Percentiles rank a stretch among this genome's conserved stretches.
Conservation (phyloP, 768 basidiomycete genomes). For the Porphyrellus cyaneotinctus region DNA sequence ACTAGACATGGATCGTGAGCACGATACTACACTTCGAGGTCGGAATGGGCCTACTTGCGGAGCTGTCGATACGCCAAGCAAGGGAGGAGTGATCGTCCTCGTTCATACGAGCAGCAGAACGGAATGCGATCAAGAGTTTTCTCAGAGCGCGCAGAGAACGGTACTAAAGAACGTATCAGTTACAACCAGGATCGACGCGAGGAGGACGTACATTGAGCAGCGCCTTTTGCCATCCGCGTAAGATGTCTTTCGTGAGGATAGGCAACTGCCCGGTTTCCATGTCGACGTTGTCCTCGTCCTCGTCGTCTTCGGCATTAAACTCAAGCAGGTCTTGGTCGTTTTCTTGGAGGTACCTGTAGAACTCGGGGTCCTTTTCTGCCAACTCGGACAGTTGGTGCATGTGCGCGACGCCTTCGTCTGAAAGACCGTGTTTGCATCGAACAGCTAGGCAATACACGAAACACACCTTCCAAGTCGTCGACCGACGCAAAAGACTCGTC, state of each 20-base stretch:
- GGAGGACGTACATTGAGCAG: slow-evolving; percentile 64
- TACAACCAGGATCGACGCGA: not conserved
- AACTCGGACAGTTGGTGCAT: slow-evolving; percentile 80
- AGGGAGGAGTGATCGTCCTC: slow-evolving; percentile 70
- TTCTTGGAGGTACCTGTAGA: slow-evolving; percentile 96
- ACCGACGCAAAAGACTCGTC: slow-evolving; percentile 74
- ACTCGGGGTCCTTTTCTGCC: slow-evolving; percentile 97
- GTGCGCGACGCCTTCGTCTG: slow-evolving; percentile 74
- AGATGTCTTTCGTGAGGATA: slow-evolving; percentile 61
- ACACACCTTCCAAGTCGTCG: slow-evolving; percentile 68
- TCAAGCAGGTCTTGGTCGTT: slow-evolving; percentile 90
- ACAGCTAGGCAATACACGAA: not conserved
- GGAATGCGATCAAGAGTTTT: slow-evolving; percentile 84
- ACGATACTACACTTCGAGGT: not conserved
- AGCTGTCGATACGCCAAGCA: slow-evolving; percentile 84
- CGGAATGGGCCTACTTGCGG: slow-evolving; percentile 35
- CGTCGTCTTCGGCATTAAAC: slow-evolving; percentile 56
- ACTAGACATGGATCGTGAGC: slow-evolving; percentile 44
- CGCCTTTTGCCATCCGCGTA: slow-evolving; percentile 85
- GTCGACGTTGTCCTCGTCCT: slow-evolving; percentile 38
- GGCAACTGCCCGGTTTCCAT: slow-evolving; percentile 44
- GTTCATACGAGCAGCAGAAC: slow-evolving; percentile 86
- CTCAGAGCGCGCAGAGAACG: slow-evolving; percentile 80
- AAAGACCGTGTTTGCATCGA: not conserved
- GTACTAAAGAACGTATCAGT: slow-evolving; percentile 47